phyloP scores from a whole-genome alignment of 2,329 filamentous ascomycete genomes.

The Alternaria sp. region DNA sequence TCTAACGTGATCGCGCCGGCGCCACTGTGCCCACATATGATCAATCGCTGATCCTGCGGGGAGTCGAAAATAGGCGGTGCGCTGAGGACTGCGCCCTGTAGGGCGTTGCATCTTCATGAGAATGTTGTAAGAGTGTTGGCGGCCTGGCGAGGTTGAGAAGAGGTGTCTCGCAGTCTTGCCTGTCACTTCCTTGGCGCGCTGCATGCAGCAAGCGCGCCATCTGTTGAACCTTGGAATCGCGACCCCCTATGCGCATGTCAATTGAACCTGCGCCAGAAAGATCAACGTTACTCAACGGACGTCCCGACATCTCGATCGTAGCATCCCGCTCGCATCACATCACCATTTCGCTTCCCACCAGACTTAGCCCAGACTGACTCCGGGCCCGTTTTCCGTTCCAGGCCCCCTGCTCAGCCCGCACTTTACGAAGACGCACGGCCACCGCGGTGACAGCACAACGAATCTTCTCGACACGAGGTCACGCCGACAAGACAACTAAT shows the following conservation, averaged over 20 bases:
- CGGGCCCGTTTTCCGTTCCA: slow-evolving; percentile 12
- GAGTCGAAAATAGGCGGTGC: background rate
- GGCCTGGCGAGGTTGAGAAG: slow-evolving; percentile 5
- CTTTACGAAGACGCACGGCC: slow-evolving; percentile 12
- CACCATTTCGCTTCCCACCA: background rate
- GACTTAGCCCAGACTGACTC: slow-evolving; percentile 6
- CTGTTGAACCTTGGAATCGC: background rate
- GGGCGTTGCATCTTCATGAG: slow-evolving; percentile 8
- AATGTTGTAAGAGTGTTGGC: background rate
- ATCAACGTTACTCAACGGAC: background rate
- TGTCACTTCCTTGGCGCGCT: background rate
- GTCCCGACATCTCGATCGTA: background rate
- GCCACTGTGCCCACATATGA: background rate
- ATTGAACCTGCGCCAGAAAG: background rate
- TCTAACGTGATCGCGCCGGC: background rate
- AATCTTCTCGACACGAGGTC: slow-evolving; percentile 21
- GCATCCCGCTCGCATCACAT: slow-evolving; percentile 2
- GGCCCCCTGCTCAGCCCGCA: slow-evolving; percentile 12
- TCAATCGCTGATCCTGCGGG: background rate
- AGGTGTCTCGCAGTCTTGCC: background rate
- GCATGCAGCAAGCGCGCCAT: slow-evolving; percentile 2
- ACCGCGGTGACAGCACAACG: slow-evolving; percentile 2
- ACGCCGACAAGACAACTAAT: slow-evolving; percentile 17
- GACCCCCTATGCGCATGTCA: background rate
- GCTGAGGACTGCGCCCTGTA: background rate